Evolutionary conservation across 495 filamentous ascomycete genomes (phyloP).

Genomic region (Neurospora sp.): DNA sequence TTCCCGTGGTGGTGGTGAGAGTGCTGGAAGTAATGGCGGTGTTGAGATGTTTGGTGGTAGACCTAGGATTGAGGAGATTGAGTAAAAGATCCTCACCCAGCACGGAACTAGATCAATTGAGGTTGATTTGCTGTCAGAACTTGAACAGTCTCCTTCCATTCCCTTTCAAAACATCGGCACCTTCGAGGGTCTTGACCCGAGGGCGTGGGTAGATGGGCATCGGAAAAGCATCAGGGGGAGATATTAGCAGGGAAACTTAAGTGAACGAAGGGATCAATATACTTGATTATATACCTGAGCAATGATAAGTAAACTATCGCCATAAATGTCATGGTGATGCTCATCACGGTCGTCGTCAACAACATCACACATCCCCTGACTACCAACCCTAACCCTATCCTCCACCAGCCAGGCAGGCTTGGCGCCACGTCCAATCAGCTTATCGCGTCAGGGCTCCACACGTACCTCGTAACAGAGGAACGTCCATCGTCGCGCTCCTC

Average conservation of each 20-base stretch:
- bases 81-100: conserved; percentile 11
- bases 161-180: not conserved
- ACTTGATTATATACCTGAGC: too few species aligned
- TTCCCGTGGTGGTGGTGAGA: conserved; percentile 9
- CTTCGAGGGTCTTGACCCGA: not conserved
- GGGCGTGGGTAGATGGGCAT: not conserved
- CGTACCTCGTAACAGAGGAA: not conserved
- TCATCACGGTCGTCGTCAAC: not conserved
- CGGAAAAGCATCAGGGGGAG: not conserved
- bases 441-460: not conserved
- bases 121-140: not conserved
- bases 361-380: not conserved
- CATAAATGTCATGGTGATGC: not conserved
- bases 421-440: not conserved
- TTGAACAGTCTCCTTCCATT: not conserved
- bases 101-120: not conserved
- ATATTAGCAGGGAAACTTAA: not conserved
- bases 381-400: not conserved
- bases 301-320: too few species aligned
- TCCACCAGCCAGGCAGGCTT: not conserved
- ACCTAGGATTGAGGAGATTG: conserved; percentile 40
- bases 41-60: not conserved
- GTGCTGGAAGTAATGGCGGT: not conserved
- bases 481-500: not conserved
- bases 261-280: too few species aligned